These are phyloP conservation scores for Chaetomium globosum DNA, from an alignment of 2,329 filamentous ascomycete species.

Conservation along the genomic window DNA sequence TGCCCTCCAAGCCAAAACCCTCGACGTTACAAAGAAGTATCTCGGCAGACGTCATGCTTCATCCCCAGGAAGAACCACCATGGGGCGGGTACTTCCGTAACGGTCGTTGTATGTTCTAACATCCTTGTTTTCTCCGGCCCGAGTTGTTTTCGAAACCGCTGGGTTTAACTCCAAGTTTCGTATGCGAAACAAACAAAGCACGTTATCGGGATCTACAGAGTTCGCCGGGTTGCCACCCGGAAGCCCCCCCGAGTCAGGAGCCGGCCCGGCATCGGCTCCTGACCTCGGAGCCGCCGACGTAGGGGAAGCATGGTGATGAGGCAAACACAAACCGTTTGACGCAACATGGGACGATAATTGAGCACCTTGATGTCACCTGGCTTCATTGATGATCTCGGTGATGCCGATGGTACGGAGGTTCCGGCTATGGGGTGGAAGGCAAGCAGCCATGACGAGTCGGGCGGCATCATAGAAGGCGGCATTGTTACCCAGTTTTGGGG, in stretches of 20 bases:
- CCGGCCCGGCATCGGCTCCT: not conserved
- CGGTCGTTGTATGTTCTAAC: not conserved
- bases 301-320: not conserved
- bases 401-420: not conserved
- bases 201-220: not conserved
- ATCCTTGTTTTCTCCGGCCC: not conserved
- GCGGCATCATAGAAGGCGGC: not conserved
- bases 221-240: not conserved
- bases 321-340: not conserved
- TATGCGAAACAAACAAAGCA: conserved; percentile 1
- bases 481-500: not conserved
- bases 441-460: not conserved
- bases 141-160: conserved; percentile 2
- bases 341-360: not conserved
- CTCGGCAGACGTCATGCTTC: not conserved
- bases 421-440: not conserved
- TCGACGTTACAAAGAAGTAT: not conserved
- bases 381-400: not conserved
- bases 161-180: conserved; percentile 3
- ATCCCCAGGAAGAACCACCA: not conserved
- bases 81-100: not conserved
- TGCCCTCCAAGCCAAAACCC: not conserved
- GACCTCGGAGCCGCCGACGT: not conserved
- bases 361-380: not conserved
- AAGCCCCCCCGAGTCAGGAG: conserved; percentile 10